Conservation (phyloP, 2,329 filamentous ascomycete genomes). For the Monosporascus sp. region DNA sequence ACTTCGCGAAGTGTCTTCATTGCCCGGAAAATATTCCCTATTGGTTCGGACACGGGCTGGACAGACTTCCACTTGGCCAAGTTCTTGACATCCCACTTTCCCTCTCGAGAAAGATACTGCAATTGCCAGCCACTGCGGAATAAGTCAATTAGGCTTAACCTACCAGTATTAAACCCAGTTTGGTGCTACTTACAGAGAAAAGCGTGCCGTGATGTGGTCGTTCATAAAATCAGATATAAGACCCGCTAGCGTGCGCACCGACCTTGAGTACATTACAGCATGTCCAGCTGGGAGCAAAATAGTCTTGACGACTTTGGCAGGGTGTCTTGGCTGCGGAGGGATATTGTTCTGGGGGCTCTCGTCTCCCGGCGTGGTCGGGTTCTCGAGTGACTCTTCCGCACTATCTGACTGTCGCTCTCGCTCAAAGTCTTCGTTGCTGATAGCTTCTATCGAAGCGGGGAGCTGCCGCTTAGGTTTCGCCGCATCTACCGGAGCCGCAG, state of each 20-base stretch:
- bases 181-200: constrained; percentile 49
- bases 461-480: constrained; percentile 23
- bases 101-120: constrained; percentile 78
- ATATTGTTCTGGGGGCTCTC: constrained; percentile 35
- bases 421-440: constrained; percentile 32
- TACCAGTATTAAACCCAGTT: neutral
- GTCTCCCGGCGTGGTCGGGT: constrained; percentile 42
- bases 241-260: constrained; percentile 70
- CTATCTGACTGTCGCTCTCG: constrained; percentile 15
- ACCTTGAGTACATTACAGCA: constrained; percentile 74
- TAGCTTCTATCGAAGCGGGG: constrained; percentile 32
- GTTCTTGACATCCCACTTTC: constrained; percentile 98
- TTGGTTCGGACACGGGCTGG: constrained; percentile 68
- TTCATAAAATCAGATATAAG: constrained; percentile 78
- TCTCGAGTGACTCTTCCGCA: constrained; percentile 28
- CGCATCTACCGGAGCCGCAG: constrained; percentile 42
- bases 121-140: constrained; percentile 71
- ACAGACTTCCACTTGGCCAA: constrained; percentile 85
- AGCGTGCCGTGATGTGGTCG: constrained; percentile 66
- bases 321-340: constrained; percentile 43
- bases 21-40: constrained; percentile 75
- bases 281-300: constrained; percentile 73
- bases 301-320: constrained; percentile 56
- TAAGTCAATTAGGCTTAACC: neutral
- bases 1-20: constrained; percentile 92